Evolutionary conservation across 768 basidiomycete genomes (phyloP), one percentile per base, ranked within the genome.

Genomic region (Lentinula detonsa): DNA sequence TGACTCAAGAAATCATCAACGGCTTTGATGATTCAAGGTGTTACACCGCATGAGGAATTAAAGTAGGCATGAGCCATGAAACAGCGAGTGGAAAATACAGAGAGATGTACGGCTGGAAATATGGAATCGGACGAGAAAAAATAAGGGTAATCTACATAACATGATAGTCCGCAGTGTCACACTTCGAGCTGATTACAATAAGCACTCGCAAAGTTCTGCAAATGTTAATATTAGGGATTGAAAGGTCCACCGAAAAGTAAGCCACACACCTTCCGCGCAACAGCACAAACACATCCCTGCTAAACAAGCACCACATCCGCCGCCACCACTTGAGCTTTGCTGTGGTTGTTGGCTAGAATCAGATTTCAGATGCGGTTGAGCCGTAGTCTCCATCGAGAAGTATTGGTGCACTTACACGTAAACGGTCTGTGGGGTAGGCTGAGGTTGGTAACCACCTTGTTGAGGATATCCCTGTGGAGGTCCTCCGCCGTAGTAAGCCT

Each of bases 171-270:
- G 40, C 43, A 3, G 28, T 28, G 43, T 23, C 37, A 37, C 3
- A 31, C 55, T 42, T n/a, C 3, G 43, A 11, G 55, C 15, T 23
- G 34, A 21, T 73, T 66, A 85, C 77, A 89, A 85, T 57, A 91
- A 73, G 71, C 89, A 91, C 51, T 88, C 90, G 73, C 88, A 90
- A 18, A 90, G 69, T 76, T 91, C 90, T 90, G 71, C 54, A 21
- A 21, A 61, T 39, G 46, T 61, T 37, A 63, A 65, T 40, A 51
- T 61, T 46, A 15, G n/a, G 57, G 10, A 35, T 21, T 16, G 13
- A 1, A 5, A 15, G 43, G 43, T 45, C n/a, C 39, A 6, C 31
- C 23, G 58, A 2, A 56, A 63, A 42, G 15, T 4, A 2, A 62
- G 64, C 60, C 40, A 72, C 84, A 62, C 64, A 87, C 86, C 86